phyloP scores from a whole-genome alignment of 371 early-diverging fungal genomes.

The Dichotomocladium elegans region DNA sequence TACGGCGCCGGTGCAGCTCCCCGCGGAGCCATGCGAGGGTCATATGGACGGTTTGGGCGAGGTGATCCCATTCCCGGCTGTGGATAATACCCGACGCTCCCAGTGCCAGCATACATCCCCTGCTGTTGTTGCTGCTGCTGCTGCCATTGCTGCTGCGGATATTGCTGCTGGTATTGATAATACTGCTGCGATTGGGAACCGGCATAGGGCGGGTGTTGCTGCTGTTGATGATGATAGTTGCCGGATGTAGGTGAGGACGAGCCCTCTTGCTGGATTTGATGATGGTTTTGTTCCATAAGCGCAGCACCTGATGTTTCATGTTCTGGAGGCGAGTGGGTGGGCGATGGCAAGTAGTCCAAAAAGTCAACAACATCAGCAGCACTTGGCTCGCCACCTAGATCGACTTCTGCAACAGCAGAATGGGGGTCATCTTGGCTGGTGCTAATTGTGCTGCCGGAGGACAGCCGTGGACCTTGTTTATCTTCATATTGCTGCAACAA shows the following conservation, averaged over 20 bases:
- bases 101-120: neutral
- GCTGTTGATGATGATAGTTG: too few species aligned
- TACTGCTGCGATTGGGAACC: constrained; percentile 10
- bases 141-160: neutral
- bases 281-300: constrained; percentile 27
- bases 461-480: neutral
- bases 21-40: constrained; percentile 5
- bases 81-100: neutral
- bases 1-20: neutral
- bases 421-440: neutral
- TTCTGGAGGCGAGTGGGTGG: constrained; percentile 39
- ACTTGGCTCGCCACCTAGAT: constrained; percentile 45
- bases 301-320: constrained; percentile 13
- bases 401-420: constrained; percentile 5
- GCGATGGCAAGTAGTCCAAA: constrained; percentile 46
- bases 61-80: constrained; percentile 4
- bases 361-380: constrained; percentile 52
- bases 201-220: neutral
- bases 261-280: constrained; percentile 7
- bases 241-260: too few species aligned
- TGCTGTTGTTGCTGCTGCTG: constrained; percentile 8
- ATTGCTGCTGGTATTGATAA: constrained; percentile 4
- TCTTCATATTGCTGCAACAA: constrained; percentile 26
- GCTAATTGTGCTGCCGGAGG: neutral
- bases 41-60: constrained; percentile 10